Conservation (phyloP, 2,329 filamentous ascomycete species). For the Beauveria scarabaeidicola region DNA sequence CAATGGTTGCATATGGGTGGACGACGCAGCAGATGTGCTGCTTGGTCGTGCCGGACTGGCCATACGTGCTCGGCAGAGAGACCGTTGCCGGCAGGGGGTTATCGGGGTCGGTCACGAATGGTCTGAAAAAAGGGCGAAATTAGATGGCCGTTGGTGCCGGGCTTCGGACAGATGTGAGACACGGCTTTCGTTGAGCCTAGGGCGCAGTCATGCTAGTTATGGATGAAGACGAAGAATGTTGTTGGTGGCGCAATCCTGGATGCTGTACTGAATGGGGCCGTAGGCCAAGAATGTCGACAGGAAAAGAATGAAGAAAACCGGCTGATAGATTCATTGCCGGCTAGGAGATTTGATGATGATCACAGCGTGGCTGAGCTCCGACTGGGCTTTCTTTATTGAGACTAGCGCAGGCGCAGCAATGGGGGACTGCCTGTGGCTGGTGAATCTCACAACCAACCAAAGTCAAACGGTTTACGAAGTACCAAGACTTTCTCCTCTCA, state of each 20-base stretch:
- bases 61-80: slow-evolving; percentile 24
- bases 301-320: neutral
- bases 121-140: neutral
- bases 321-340: neutral
- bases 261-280: neutral
- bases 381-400: neutral
- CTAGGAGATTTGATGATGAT: slow-evolving; percentile 4
- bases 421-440: neutral
- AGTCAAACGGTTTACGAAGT: no score
- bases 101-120: neutral
- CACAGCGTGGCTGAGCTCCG: slow-evolving; percentile 6
- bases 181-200: neutral
- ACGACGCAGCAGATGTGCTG: slow-evolving; percentile 28
- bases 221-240: neutral
- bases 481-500: no score
- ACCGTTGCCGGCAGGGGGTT: neutral
- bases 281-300: neutral
- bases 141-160: neutral
- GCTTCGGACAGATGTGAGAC: neutral
- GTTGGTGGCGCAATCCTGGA: neutral
- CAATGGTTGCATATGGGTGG: slow-evolving; percentile 45
- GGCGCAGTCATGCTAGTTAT: neutral
- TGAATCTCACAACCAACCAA: neutral
- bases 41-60: slow-evolving; percentile 29
- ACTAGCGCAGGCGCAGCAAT: neutral